Base-by-base conservation (phyloP, 345 rosid genomes). In the Cochlearia excelsa region DNA sequence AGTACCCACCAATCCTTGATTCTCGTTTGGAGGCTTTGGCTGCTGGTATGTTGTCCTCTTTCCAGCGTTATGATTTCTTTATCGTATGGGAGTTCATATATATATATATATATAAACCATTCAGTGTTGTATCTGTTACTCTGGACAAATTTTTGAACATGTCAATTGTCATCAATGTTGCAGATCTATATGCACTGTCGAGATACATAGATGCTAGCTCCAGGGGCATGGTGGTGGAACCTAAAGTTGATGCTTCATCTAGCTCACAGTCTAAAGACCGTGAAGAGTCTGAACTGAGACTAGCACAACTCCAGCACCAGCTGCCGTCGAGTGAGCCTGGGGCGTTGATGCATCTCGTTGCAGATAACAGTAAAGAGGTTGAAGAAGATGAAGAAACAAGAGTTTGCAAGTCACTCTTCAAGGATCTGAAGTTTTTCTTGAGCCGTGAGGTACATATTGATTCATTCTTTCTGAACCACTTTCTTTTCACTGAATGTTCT, bases 251-350 rank as follows among this genome's bases (percentile, higher is more conserved):
- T 31, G 55, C 62, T 58, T 75, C 87, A 35, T 74, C 84, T 56
- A 63, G 40, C 47, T 48, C 79, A 52, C 81, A 73, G 66, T 79
- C 69, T 67, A 72, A 62, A 46, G 79, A 63, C 43, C 69, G 38
- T 31, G 78, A 76, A 31, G 96, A 89, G 70, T 87, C 99, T 64
- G 90, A 87, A 40, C 68, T 93, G 41, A 82, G 94, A 69, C 96
- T 93, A 57, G 89, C 99, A 31, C 99, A 93, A 74, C 88, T 93
- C 66, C 99, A 93, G 63, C 90, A 78, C 73, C 99, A 89, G 73
- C 95, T 93, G 57, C 91, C 97, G 59, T 69, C 91, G 31, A 89
- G 85, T 71, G 94, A 90, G 78, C 88, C 95, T 64, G 95, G 97
- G 63, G 95, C 96, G 28, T 54, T 93, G 68, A 89, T 93, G 97